These are phyloP conservation scores for Atkinsonella texensis DNA, from an alignment of 2,329 filamentous ascomycete genomes.

Conservation along the genomic window DNA sequence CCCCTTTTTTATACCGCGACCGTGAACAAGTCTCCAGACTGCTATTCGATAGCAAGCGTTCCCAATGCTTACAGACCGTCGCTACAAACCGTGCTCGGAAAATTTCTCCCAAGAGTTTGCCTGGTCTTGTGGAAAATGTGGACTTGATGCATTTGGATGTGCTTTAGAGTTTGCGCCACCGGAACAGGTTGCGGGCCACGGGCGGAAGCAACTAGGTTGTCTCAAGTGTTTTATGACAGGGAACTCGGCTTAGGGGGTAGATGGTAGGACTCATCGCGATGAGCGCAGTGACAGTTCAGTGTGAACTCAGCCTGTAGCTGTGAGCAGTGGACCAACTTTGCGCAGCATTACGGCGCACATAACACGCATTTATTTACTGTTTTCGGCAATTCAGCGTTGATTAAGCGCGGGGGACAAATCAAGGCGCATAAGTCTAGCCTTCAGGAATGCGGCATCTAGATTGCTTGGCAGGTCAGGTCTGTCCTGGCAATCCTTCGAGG, in stretches of 20 bases:
- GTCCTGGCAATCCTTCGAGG: background rate
- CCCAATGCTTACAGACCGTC: background rate
- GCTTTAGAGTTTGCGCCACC: background rate
- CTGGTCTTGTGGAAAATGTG: background rate
- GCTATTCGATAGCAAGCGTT: background rate
- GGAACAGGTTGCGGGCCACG: background rate
- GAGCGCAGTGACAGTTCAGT: too few species aligned
- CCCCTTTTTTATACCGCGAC: too few species aligned
- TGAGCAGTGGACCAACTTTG: too few species aligned
- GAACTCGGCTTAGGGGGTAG: background rate
- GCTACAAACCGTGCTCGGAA: background rate
- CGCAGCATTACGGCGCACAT: background rate
- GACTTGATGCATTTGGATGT: background rate
- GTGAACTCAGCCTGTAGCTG: too few species aligned
- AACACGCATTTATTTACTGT: background rate
- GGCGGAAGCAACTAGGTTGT: background rate
- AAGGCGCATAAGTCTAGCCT: background rate
- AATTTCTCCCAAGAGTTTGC: too few species aligned
- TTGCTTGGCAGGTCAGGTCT: background rate
- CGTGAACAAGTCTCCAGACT: too few species aligned
- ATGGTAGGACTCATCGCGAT: too few species aligned
- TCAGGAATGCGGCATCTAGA: background rate
- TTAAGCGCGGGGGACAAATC: too few species aligned
- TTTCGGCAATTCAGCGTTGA: background rate
- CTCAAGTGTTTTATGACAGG: background rate